Evolutionary conservation across 1,139 yeast species (phyloP).

Genomic region (Eremothecium sinecaudum): DNA sequence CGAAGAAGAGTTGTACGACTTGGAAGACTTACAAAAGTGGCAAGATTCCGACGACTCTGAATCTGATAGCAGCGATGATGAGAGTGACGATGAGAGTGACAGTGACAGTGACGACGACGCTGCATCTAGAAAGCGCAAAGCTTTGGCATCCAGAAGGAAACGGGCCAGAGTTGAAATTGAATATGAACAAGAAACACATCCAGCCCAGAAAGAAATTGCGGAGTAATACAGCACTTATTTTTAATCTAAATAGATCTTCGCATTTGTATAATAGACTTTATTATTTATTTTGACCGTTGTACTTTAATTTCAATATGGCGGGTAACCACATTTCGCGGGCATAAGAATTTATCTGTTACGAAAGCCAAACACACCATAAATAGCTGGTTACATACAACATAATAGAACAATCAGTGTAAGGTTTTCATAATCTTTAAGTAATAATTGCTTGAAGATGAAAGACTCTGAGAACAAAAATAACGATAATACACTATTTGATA

Average conservation of each 20-base stretch:
- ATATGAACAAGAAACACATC: constrained; percentile 53
- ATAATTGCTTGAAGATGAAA: too few species aligned
- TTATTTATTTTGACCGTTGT: too few species aligned
- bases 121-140: constrained; percentile 35
- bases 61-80: constrained; percentile 27
- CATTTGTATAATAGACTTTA: too few species aligned
- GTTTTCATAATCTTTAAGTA: too few species aligned
- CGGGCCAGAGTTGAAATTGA: constrained; percentile 77
- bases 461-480: constrained; percentile 4
- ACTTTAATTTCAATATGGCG: too few species aligned
- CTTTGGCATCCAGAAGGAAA: constrained; percentile 40
- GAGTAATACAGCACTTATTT: too few species aligned
- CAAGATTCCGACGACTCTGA: constrained; percentile 46
- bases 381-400: too few species aligned
- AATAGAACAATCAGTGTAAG: too few species aligned
- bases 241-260: too few species aligned
- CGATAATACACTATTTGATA: constrained; percentile 26
- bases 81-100: constrained; percentile 29
- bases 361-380: too few species aligned
- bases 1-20: constrained; percentile 80
- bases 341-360: too few species aligned
- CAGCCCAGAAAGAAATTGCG: constrained; percentile 24
- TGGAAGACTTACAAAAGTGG: constrained; percentile 90
- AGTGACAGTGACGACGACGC: constrained; percentile 33
- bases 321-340: too few species aligned